Conservation (phyloP, 306 rosid species). For the apple (Malus domestica) region DNA sequence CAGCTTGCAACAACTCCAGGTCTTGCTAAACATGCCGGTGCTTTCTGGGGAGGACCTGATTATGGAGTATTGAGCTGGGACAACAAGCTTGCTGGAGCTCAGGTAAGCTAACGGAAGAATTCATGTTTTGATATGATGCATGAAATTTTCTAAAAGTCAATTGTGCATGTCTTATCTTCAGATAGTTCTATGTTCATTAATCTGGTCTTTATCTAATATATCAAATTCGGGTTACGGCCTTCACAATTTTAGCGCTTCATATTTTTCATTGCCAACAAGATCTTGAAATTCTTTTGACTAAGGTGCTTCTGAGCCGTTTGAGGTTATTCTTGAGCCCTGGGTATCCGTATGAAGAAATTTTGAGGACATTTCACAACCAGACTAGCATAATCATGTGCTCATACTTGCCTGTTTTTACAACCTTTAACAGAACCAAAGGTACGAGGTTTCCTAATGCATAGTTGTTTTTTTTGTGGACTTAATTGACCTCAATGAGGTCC, state of each 20-base stretch:
- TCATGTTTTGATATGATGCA: not conserved
- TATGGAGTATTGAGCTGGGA: slow-evolving; percentile 98
- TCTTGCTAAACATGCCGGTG: slow-evolving; percentile 92
- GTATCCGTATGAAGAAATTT: slow-evolving; percentile 93
- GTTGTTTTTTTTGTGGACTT: not conserved
- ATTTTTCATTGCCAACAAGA: not conserved
- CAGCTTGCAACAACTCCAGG: slow-evolving; percentile 78
- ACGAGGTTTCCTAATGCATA: slow-evolving; percentile 6
- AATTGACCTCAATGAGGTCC: not conserved
- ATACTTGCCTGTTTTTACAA: slow-evolving; percentile 73
- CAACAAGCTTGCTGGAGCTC: slow-evolving; percentile 98
- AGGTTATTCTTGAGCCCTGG: slow-evolving; percentile 99
- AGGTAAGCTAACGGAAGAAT: slow-evolving; percentile 40
- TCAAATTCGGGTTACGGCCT: not conserved
- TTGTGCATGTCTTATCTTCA: not conserved
- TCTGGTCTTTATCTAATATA: not conserved
- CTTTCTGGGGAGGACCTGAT: slow-evolving; percentile 96
- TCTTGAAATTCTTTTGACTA: slow-evolving; percentile 22
- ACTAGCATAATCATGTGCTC: slow-evolving; percentile 96
- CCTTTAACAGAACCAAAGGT: slow-evolving; percentile 95
- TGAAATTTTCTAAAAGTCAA: not conserved
- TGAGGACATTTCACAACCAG: slow-evolving; percentile 92
- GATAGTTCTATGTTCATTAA: not conserved
- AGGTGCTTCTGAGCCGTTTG: slow-evolving; percentile 96
- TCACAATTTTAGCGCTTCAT: not conserved